Percentiles rank a stretch among this genome's conserved stretches.
Conservation (phyloP, 2,329 filamentous ascomycete genomes). For the Alternaria sp. region DNA sequence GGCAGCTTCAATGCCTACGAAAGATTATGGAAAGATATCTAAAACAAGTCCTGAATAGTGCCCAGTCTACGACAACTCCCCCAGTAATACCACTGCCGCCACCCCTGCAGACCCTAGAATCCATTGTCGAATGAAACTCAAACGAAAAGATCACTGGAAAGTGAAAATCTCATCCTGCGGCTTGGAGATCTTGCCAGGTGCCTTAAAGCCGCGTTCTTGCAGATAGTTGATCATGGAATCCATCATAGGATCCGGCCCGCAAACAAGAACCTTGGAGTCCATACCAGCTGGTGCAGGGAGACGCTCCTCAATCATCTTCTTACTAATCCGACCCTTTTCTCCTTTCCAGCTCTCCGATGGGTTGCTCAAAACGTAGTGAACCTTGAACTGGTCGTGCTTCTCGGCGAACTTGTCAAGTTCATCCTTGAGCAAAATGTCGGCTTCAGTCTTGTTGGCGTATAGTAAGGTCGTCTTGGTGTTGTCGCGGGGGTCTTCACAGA, state of each 20-base stretch:
- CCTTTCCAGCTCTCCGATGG: slow-evolving; percentile 21
- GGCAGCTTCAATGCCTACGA: background rate
- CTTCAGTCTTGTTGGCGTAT: slow-evolving; percentile 67
- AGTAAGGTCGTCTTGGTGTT: slow-evolving; percentile 65
- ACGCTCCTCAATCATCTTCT: slow-evolving; percentile 16
- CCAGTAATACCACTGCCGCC: background rate
- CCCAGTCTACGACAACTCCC: background rate
- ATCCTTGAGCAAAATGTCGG: slow-evolving; percentile 65
- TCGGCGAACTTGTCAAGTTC: slow-evolving; percentile 64
- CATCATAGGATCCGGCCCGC: slow-evolving; percentile 61
- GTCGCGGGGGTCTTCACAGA: slow-evolving; percentile 67
- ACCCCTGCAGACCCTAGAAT: background rate
- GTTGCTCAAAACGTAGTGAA: slow-evolving; percentile 63
- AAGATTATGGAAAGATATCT: background rate
- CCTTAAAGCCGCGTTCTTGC: slow-evolving; percentile 22
- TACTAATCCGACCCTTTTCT: slow-evolving; percentile 11
- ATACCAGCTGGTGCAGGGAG: slow-evolving; percentile 56
- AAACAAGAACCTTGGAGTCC: slow-evolving; percentile 92
- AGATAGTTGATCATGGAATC: slow-evolving; percentile 15
- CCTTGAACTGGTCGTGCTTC: slow-evolving; percentile 60
- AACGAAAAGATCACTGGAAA: slow-evolving; percentile 5
- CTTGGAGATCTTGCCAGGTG: slow-evolving; percentile 21
- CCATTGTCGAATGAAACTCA: background rate
- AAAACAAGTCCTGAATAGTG: background rate
- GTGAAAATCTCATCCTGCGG: slow-evolving; percentile 23